Conservation (phyloP, 208 protist genomes). For the Angomonas ambiguus region DNA sequence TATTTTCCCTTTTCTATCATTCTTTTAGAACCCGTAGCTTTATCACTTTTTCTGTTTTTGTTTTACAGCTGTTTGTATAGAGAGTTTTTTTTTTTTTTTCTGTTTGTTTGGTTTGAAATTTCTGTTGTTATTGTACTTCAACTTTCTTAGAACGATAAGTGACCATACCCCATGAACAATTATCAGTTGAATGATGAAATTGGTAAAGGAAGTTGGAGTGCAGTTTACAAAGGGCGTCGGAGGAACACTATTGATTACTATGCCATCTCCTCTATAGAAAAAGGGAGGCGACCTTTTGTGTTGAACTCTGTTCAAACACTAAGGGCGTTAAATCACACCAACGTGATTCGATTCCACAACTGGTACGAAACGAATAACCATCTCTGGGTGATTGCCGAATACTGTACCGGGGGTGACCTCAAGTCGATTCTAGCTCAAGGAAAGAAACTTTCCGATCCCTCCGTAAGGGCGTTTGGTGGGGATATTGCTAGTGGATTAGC, state of each 20-base stretch:
- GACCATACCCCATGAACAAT: constrained; percentile 77
- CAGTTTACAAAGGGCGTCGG: constrained; percentile 92
- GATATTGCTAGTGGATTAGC: constrained; percentile 88
- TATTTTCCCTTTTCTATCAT: constrained; percentile 11
- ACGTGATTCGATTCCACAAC: constrained; percentile 90
- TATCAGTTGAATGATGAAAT: constrained; percentile 94
- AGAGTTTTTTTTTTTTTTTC: constrained; percentile 6
- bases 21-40: neutral
- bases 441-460: constrained; percentile 49
- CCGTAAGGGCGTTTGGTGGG: constrained; percentile 70
- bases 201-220: constrained; percentile 75
- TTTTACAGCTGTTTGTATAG: neutral
- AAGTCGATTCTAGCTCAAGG: constrained; percentile 68
- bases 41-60: constrained; percentile 5
- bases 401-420: constrained; percentile 91
- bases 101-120: constrained; percentile 7
- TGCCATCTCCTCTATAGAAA: constrained; percentile 93
- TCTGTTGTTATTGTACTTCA: neutral
- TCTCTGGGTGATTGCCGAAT: constrained; percentile 95
- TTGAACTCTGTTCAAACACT: constrained; percentile 85
- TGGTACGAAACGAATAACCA: constrained; percentile 97
- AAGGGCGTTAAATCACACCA: constrained; percentile 66
- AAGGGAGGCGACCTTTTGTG: constrained; percentile 78
- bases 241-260: constrained; percentile 91
- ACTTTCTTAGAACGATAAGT: neutral